phyloP scores from a whole-genome alignment of 1,284 basidiomycete genomes.

The Hortiboletus rubellus region DNA sequence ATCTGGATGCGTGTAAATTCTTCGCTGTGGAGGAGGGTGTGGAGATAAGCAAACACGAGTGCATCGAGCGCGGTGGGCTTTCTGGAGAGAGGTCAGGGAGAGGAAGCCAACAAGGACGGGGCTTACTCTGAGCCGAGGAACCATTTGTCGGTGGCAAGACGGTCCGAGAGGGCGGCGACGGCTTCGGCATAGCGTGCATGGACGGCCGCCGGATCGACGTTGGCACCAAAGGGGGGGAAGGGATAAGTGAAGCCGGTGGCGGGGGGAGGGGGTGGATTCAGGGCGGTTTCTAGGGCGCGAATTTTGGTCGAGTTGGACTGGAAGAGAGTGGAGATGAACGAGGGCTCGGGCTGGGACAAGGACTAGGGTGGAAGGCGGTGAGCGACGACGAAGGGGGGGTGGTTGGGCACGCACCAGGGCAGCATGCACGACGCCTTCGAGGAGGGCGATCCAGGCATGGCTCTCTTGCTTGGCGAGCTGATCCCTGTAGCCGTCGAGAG shows the following conservation, averaged over 20 bases:
- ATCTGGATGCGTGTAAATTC: slow-evolving; percentile 60
- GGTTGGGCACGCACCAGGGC: slow-evolving; percentile 55
- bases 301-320: slow-evolving; percentile 33
- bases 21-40: slow-evolving; percentile 56
- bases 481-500: slow-evolving; percentile 66
- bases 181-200: slow-evolving; percentile 67
- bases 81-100: slow-evolving; percentile 30
- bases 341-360: slow-evolving; percentile 45
- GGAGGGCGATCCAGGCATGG: slow-evolving; percentile 72
- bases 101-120: background rate
- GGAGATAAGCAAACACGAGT: slow-evolving; percentile 74
- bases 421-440: slow-evolving; percentile 73
- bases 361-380: slow-evolving; percentile 37
- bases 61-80: slow-evolving; percentile 76
- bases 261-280: slow-evolving; percentile 65
- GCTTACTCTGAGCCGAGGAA: slow-evolving; percentile 73
- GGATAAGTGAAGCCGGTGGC: slow-evolving; percentile 65
- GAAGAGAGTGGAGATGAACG: slow-evolving; percentile 44
- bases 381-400: background rate
- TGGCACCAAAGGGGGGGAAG: slow-evolving; percentile 58
- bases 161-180: slow-evolving; percentile 66
- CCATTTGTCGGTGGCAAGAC: slow-evolving; percentile 73
- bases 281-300: slow-evolving; percentile 43
- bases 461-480: slow-evolving; percentile 64
- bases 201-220: slow-evolving; percentile 50